Base-by-base conservation (phyloP, 2,329 filamentous ascomycete genomes). In the Fusarium camptoceras region DNA sequence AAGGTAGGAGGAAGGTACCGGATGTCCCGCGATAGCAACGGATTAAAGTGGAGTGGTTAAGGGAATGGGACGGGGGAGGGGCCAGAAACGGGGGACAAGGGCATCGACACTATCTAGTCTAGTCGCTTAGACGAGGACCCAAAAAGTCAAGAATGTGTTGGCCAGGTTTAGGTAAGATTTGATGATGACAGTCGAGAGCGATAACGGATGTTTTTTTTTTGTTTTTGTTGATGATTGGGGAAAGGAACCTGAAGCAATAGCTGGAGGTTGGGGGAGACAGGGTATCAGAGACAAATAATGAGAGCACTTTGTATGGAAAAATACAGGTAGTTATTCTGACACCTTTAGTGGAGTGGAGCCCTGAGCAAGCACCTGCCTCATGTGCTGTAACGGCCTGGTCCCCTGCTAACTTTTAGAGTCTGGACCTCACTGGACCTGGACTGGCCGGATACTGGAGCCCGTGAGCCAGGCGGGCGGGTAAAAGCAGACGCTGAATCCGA, bases 381-480 rank as follows among this genome's bases (percentile, higher is more conserved):
- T 51, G 48, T 34, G 48, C 48, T 51, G 30, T 51, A 51, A 51
- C 48, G 28, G 15, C 15, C 20, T 7, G 20, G 61, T 24, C 41
- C 64, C 59, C 59, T 69, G 49, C 44, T 64, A 53, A 50, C 43
- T 63, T 61, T 41, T n/a, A 47, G 24, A 55, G 49, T 27, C 47
- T 47, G 41, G 50, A 46, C 42, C 34, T 68, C n/a, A 41, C 50
- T 50, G 24, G 48, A 28, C 41, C 37, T 66, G 46, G 44, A 15
- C 59, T 69, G 51, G 42, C 48, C 44, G 58, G 54, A 63, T 57
- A 27, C 50, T 60, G 34, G 41, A 70, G 66, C 68, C 67, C 63
- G 48, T 42, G 67, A 68, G 63, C 68, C 68, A 70, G 63, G 67
- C 68, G 68, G 68, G 64, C 55, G 68, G 68, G 51, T 70, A 71